These are phyloP conservation scores for Conidiobolus incongruus DNA, from an alignment of 371 early-diverging fungal species.

Conservation along the genomic window DNA sequence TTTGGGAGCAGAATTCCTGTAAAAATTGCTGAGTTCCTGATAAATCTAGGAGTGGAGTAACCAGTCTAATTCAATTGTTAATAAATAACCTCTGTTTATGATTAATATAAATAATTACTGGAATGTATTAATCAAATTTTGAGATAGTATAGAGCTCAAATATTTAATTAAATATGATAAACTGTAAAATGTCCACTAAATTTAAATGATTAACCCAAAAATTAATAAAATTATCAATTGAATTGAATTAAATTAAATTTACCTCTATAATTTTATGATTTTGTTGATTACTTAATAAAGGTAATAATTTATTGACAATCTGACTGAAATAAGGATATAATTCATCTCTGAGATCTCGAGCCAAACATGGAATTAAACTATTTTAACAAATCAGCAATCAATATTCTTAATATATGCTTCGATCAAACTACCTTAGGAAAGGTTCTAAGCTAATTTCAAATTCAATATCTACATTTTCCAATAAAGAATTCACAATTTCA, in stretches of 20 bases:
- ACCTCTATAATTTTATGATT: too few species aligned
- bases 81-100: not conserved
- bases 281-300: constrained; percentile 37
- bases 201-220: not conserved
- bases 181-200: constrained; percentile 55
- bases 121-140: constrained; percentile 45
- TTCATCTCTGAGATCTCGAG: constrained; percentile 80
- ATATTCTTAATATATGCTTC: not conserved
- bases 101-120: constrained; percentile 11
- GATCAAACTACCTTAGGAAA: constrained; percentile 31
- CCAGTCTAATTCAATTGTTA: constrained; percentile 24
- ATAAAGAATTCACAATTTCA: constrained; percentile 34
- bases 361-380: constrained; percentile 54
- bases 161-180: constrained; percentile 82
- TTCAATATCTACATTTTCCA: constrained; percentile 30
- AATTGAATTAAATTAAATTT: constrained; percentile 60
- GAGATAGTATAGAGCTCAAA: constrained; percentile 36
- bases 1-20: constrained; percentile 75
- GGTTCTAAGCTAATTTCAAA: constrained; percentile 46
- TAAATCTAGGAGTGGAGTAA: constrained; percentile 45
- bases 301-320: constrained; percentile 23
- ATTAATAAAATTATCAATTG: not conserved
- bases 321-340: constrained; percentile 67
- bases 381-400: not conserved
- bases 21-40: constrained; percentile 40